Conservation (phyloP, 352 stramenopile genomes). For the Globisporangium uncinulatum region DNA sequence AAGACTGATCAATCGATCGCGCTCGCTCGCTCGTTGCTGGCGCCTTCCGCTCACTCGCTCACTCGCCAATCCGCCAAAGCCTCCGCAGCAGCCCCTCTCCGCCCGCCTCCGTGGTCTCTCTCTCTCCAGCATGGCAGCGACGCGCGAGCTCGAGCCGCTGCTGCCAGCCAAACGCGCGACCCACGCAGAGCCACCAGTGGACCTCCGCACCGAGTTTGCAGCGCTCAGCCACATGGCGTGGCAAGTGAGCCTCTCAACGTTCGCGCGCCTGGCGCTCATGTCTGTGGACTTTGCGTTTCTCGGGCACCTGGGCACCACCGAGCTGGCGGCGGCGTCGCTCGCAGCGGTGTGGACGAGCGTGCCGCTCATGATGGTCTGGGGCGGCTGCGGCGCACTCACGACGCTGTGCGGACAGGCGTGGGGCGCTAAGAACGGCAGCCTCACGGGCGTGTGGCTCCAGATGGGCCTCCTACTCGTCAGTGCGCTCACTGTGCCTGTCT, state of each 20-base stretch:
- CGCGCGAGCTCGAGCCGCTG: conserved; percentile 10
- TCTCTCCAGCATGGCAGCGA: not conserved
- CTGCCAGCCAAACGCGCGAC: conserved; percentile 3
- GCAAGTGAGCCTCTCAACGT: conserved; percentile 72
- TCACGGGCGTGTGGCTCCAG: conserved; percentile 71
- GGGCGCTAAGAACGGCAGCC: conserved; percentile 54
- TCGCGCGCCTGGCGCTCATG: conserved; percentile 68
- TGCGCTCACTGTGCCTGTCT: conserved; percentile 47
- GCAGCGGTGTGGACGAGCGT: conserved; percentile 71
- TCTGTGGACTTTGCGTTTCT: conserved; percentile 78
- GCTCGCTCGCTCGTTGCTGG: not conserved
- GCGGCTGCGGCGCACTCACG: conserved; percentile 48
- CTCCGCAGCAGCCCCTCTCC: not conserved
- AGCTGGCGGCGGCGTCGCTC: conserved; percentile 66
- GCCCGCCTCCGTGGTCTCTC: no score
- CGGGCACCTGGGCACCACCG: conserved; percentile 59
- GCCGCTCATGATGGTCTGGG: conserved; percentile 61
- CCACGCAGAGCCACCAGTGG: conserved; percentile 28
- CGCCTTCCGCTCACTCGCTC: not conserved
- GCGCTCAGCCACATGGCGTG: conserved; percentile 66
- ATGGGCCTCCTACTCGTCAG: conserved; percentile 54
- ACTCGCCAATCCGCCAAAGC: conserved; percentile 2
- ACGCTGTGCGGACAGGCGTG: conserved; percentile 69
- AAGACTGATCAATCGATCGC: no score
- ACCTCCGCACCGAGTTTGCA: conserved; percentile 52